Base-by-base conservation (phyloP, 371 early-diverging fungal species). In the Syncephalastrum sp. region DNA sequence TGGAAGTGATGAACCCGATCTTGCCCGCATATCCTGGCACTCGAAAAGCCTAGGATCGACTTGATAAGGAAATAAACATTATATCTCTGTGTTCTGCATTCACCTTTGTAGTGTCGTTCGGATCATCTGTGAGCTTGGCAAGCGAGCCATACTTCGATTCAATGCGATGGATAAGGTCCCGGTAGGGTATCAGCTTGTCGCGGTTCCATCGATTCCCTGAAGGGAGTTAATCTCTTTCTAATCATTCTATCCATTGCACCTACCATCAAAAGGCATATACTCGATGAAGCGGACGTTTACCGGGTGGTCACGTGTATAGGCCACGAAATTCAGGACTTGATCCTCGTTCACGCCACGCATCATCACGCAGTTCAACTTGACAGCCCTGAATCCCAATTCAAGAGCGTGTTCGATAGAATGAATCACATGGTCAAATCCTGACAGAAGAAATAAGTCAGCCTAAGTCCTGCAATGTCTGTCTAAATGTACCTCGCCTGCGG, bases 221-320 rank as follows among this genome's bases (percentile, higher is more conserved):
- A 38, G 47, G 38, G 42, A 48, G 8, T n/a, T 15, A 42, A 13
- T 23, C 16, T 16, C 17, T 49, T 45, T 4, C 42, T 13, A 29
- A 8, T 41, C 33, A 47, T 19, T 42, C 4, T 7, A 38, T 44
- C 10, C 19, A 25, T 5, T 23, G 2, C 8, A 25, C 70, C 60
- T 75, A 88, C 91, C 95, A 69, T 91, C 96, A 78, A 97, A 97
- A 0, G 97, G 97, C 96, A 95, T 97, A 63, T 94, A 96, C 70
- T 97, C 97, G 61, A 97, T 97, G 70, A 97, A 97, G 21, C 97
- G 82, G 0, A 97, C 86, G 50, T 87, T 87, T 5, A 96, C 60
- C 3, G 84, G 81, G 16, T 77, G 75, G 50, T 90, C 82, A 47
- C 85, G 80, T 13, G 95, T 94, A 69, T 91, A 81, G 38, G 86